Base-by-base conservation (phyloP, 495 filamentous ascomycete species). In the Opeltia flavorubescens region DNA sequence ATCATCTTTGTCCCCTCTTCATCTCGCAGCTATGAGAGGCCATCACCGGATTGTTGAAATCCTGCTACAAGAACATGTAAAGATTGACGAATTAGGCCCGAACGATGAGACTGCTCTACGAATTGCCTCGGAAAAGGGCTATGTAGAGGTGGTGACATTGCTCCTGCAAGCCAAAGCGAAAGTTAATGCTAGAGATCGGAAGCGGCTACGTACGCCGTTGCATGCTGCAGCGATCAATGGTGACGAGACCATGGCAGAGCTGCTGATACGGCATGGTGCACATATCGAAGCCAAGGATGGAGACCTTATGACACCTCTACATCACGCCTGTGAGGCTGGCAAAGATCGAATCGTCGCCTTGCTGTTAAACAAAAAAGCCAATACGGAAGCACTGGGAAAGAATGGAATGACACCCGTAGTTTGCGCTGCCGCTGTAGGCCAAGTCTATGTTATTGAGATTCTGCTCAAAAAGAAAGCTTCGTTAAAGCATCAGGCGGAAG, bases 271-370 rank as follows among this genome's bases (percentile, higher is more conserved):
- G 12, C 52, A 61, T 24, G 58, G 58, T 5, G 68, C 65, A 12
- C 65, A 70, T 44, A 27, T 64, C 20, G 66, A 70, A 42, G 64
- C 65, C 1, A 67, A 64, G 41, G 64, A 70, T 50, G 59, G 48
- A 4, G 51, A 50, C 2, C 62, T 67, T 52, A 68, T 66, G 62
- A 65, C 61, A 8, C 64, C 67, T 24, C 43, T 69, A 13, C 67
- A 69, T 49, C 62, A 70, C 43, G 63, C 64, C 7, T 66, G 63
- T 23, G 57, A 66, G 41, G 55, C 48, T 3, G 66, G 63, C 6
- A 56, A 65, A 39, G 34, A 58, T 5, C 48, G 54, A 12, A 59
- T 61, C 2, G 56, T 66, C 9, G 50, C 55, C 9, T 36, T 63
- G 31, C 57, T 72, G 11, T 52, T 72, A 1, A 51, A 60, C 33